Evolutionary conservation across 345 rosid genomes (phyloP), one percentile per base, ranked within the genome.

Genomic region (Melaleuca alternifolia): DNA sequence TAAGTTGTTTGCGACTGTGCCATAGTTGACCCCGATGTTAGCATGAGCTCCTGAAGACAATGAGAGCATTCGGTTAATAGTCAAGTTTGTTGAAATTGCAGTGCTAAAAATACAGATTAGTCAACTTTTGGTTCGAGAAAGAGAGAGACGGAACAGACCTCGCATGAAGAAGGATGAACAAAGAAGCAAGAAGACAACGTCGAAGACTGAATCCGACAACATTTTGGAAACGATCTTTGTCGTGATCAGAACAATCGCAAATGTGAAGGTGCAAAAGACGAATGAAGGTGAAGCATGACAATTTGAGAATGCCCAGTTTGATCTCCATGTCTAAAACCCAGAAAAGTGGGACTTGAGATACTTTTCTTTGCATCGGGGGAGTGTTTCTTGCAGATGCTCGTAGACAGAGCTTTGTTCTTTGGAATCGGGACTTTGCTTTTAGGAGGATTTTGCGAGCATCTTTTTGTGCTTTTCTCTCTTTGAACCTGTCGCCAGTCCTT

Each of bases 1-100:
- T 28, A 96, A 97, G 86, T 96, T 87, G 93, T 90, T 85, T 1
- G 96, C 97, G 20, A 93, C 85, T 28, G 96, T 95, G 83, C 98
- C 99, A 86, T 95, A 97, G 90, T 96, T 95, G 16, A 94, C 95
- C 59, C 98, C 99, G 41, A 96, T 88, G 26, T 86, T 85, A 26
- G 91, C 96, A 61, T 90, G 88, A 23, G 65, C 91, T 89, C 92
- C 95, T 93, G 84, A 15, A 51, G 53, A 11, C 10, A 84, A 71
- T 20, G 13, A 37, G 81, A 37, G 13, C 4, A 20, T 37, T 18
- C 2, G 81, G 81, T 71, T 2, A 10, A 16, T 0, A 33, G 79
- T 10, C 79, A 18, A 37, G n/a, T 23, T 11, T 9, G 61, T 56
- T 10, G 10, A 12, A 23, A 24, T 9, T 56, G 61, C 61, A 56